Base-by-base conservation (phyloP, 306 rosid genomes). In the Rubus parviflorus region DNA sequence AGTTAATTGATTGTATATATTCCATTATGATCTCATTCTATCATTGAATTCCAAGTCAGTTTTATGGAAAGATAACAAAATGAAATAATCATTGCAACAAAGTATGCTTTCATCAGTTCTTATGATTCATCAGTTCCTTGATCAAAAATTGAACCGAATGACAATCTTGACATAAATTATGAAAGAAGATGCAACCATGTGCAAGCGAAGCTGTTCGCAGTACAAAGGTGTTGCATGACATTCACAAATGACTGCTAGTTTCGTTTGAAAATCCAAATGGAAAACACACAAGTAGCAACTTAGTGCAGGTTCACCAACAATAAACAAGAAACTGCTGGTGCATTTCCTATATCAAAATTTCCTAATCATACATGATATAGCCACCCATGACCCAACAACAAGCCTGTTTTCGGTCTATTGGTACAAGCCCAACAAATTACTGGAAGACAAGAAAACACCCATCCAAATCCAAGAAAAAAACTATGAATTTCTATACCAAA, bases 261-360 rank as follows among this genome's bases (percentile, higher is more conserved):
- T 60, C 2, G 42, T 25, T 1, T 9, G 3, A 43, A 58, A 42
- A 23, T 25, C 68, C 46, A 40, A 42, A 72, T n/a, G 15, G 17
- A 25, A 61, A 70, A 12, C 66, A 81, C 23, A 48, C 45, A 53
- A 38, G 72, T 15, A 56, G 38, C 30, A 71, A 38, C 11, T 60
- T 9, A 57, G 70, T 35, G 70, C 1, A 37, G 11, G 68, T n/a
- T 47, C 45, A 73, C 68, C 57, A 8, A 45, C 16, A 74, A 42
- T 16, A 49, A 35, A 35, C 62, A 71, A 16, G n/a, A 72, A 37
- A 72, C 11, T 54, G 46, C n/a, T 14, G 15, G 42, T 9, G 13
- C 12, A 30, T 38, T 35, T 67, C 52, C 61, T 17, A n/a, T n/a
- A n/a, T n/a, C n/a, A n/a, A n/a, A n/a, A n/a, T n/a, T n/a, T n/a